Percentiles rank a stretch among this genome's conserved stretches.
Evolutionary conservation across 179 eudicot species (phyloP).

Genomic region (Actinidia chinensis): DNA sequence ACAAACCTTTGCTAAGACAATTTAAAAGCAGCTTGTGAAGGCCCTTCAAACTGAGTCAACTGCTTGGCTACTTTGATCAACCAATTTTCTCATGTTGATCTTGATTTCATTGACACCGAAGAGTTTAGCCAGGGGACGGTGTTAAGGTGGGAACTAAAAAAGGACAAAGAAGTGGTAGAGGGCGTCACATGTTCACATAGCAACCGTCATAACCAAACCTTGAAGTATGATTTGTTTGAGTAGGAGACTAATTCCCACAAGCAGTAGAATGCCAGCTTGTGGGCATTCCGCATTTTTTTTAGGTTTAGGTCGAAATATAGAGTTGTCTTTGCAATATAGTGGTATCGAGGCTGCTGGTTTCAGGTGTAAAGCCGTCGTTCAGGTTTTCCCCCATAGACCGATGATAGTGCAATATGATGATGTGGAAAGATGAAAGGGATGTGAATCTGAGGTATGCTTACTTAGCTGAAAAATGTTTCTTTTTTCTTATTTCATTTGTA

Average conservation of each 20-base stretch:
- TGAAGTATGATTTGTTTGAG: constrained; percentile 35
- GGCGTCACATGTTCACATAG: constrained; percentile 25
- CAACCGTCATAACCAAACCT: constrained; percentile 35
- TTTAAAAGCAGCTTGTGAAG: constrained; percentile 76
- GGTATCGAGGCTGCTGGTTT: constrained; percentile 99
- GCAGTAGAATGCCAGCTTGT: constrained; percentile 34
- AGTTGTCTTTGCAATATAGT: constrained; percentile 85
- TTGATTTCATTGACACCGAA: constrained; percentile 49
- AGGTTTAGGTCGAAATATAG: constrained; percentile 65
- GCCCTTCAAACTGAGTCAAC: constrained; percentile 78
- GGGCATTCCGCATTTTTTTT: constrained; percentile 35
- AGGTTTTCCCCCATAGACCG: constrained; percentile 60
- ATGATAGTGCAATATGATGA: constrained; percentile 79
- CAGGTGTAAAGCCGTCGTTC: constrained; percentile 71
- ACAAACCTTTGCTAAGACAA: constrained; percentile 85
- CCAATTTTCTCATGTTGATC: constrained; percentile 66
- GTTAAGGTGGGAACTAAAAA: constrained; percentile 58
- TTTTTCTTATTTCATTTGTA: not conserved
- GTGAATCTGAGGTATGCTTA: constrained; percentile 72
- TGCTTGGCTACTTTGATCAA: constrained; percentile 82
- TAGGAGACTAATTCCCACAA: constrained; percentile 38
- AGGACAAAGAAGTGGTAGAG: constrained; percentile 48
- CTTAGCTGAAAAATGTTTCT: not conserved
- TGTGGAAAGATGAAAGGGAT: constrained; percentile 69
- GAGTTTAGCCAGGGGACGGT: constrained; percentile 48